Evolutionary conservation across 345 rosid species (phyloP), one percentile per base, ranked within the genome.

Genomic region (Xanthoceras sorbifolium): DNA sequence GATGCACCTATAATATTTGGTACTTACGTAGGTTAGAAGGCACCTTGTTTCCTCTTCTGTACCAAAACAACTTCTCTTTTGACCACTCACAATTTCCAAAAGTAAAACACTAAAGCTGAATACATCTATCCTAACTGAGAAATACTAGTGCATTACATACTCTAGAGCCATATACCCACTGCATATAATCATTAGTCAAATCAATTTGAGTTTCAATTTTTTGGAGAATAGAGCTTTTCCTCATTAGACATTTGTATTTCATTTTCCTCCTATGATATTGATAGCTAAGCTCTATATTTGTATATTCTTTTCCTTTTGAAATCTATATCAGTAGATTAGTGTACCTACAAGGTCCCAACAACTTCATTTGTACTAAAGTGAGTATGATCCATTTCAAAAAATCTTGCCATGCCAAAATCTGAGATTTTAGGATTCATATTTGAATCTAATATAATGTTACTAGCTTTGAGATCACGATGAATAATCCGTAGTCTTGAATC

Each of bases 391-490:
- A 52, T 46, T 20, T 9, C 64, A 0, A 83, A 34, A 1, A 80
- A 44, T 1, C 76, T 80, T 44, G 84, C 79, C 77, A 71, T 69
- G 31, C 73, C 84, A 23, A 83, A 83, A n/a, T 83, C 84, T 66
- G 82, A 36, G 9, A 83, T 80, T 38, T 83, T 83, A 0, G 84
- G 84, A 23, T 44, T 80, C 78, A 80, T 76, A 6, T 77, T 70
- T 4, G 4, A 68, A 3, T 79, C 81, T 36, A 79, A 46, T 48
- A 79, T 25, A 1, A 83, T 60, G 26, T 83, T 83, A 72, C 85
- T 69, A 9, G 83, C 67, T 83, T 83, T 83, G 29, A 83, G 69
- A 57, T 76, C 83, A 1, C 81, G 77, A n/a, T 83, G 86, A 57
- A 83, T 75, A 31, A 83, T 80, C 1, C 40, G 64, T 2, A 83